phyloP scores from a whole-genome alignment of 2,329 filamentous ascomycete genomes.

The Paecilomyces sp. region DNA sequence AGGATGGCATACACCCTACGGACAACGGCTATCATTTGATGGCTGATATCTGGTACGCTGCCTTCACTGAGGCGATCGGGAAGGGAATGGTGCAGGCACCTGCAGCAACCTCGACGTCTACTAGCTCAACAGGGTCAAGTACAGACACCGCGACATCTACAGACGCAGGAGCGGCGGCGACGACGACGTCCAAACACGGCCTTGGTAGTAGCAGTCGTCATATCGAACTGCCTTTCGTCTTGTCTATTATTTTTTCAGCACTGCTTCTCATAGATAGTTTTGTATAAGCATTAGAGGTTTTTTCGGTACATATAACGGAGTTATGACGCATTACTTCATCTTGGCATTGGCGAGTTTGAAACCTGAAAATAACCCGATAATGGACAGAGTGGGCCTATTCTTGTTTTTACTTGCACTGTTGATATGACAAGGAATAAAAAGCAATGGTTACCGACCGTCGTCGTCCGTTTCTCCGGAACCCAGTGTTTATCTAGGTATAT shows the following conservation, averaged over 20 bases:
- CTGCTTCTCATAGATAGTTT: neutral
- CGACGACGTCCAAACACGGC: neutral
- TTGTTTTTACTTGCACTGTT: no score
- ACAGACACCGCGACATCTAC: neutral
- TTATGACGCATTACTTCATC: neutral
- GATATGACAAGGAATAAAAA: no score
- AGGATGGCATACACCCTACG: slow-evolving; percentile 16
- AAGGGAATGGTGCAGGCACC: slow-evolving; percentile 9
- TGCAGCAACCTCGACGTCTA: neutral
- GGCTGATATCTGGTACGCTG: slow-evolving; percentile 21
- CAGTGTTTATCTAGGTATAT: no score
- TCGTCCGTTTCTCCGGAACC: no score
- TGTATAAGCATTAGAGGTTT: neutral
- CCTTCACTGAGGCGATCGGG: slow-evolving; percentile 11
- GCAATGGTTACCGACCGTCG: no score
- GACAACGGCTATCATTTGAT: slow-evolving; percentile 18
- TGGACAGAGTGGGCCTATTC: no score
- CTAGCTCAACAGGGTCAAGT: neutral
- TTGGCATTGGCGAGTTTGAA: neutral
- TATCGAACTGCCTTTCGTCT: neutral
- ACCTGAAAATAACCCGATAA: no score
- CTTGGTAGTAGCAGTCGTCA: neutral
- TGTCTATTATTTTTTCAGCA: neutral
- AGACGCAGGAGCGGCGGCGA: neutral
- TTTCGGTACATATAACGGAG: neutral